Evolutionary conservation across 306 rosid species (phyloP), one percentile per base, ranked within the genome.

Genomic region (Mucuna pruriens): DNA sequence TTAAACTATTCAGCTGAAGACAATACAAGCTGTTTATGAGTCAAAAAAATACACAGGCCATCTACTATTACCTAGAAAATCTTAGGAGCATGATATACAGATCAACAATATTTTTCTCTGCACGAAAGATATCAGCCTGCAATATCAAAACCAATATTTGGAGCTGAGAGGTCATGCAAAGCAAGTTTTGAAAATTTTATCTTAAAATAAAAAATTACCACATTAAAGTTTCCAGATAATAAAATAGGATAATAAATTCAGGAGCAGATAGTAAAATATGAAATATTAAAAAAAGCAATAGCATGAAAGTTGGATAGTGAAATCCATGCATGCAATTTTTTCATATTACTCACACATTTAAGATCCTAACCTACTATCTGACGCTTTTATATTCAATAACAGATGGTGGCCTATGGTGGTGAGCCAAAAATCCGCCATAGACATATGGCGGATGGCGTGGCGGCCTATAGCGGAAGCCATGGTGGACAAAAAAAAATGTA

Each of bases 121-220:
- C 78, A 46, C 95, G 97, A 85, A 94, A 94, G 90, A 94, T 91
- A 88, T 87, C 89, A 74, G 95, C 98, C 98, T 94, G 85, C 79
- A 87, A 90, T 40, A 45, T 19, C 75, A 80, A 33, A 78, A 78
- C 4, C n/a, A 75, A 40, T 36, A 77, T 73, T 9, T 64, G 78
- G 57, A 74, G 72, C 72, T 74, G 33, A 70, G 22, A 78, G 4
- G 36, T 42, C 54, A 82, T 51, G 60, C 69, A 55, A 60, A 29
- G 69, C 34, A 63, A 55, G 52, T 76, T 17, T 49, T 3, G 84
- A 78, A 40, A 75, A 71, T 6, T 26, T 31, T 4, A 45, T 9
- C 26, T 20, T 29, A 20, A 20, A 70, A 12, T 25, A 17, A 25
- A 70, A 70, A 12, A 48, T n/a, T 62, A 16, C 46, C 26, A 20